A percentile compares a stretch with the other conserved stretches of the same genome.
These are phyloP conservation scores for Ceraceosorus bombacis DNA, from an alignment of 1,284 basidiomycete genomes.

Conservation along the genomic window DNA sequence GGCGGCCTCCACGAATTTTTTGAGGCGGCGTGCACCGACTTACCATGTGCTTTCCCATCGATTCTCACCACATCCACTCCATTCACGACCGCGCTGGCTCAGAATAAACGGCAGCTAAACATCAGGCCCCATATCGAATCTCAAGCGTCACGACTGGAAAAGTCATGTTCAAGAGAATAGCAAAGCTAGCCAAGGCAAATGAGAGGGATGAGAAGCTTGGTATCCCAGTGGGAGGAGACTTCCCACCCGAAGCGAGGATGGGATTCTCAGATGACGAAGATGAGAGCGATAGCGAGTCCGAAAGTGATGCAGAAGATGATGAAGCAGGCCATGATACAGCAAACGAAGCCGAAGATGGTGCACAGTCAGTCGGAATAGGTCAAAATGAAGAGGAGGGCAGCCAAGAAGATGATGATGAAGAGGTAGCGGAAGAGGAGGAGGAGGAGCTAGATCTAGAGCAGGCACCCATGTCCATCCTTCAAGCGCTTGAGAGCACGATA, in stretches of 20 bases:
- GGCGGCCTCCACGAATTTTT: too few species aligned
- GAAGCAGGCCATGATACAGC: background rate
- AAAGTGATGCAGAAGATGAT: background rate
- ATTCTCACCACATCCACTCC: too few species aligned
- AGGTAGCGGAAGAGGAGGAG: background rate
- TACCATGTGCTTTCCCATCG: too few species aligned
- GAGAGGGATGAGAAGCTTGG: background rate
- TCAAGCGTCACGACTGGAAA: too few species aligned
- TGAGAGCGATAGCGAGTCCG: background rate
- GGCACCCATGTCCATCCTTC: background rate
- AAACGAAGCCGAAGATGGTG: slow-evolving; percentile 1
- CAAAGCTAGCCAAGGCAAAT: background rate
- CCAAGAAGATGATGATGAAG: slow-evolving; percentile 2
- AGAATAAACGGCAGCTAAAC: too few species aligned
- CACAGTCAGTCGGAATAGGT: background rate
- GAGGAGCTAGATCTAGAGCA: background rate
- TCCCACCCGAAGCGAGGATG: background rate
- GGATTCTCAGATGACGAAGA: background rate
- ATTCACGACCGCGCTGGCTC: too few species aligned
- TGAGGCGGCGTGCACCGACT: too few species aligned
- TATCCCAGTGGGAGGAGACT: background rate
- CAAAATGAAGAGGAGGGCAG: slow-evolving; percentile 7
- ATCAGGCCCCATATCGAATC: too few species aligned
- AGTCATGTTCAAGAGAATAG: background rate
- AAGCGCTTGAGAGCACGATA: background rate